phyloP scores from a whole-genome alignment of 2,329 filamentous ascomycete species.

The Talaromyces funiculosus region DNA sequence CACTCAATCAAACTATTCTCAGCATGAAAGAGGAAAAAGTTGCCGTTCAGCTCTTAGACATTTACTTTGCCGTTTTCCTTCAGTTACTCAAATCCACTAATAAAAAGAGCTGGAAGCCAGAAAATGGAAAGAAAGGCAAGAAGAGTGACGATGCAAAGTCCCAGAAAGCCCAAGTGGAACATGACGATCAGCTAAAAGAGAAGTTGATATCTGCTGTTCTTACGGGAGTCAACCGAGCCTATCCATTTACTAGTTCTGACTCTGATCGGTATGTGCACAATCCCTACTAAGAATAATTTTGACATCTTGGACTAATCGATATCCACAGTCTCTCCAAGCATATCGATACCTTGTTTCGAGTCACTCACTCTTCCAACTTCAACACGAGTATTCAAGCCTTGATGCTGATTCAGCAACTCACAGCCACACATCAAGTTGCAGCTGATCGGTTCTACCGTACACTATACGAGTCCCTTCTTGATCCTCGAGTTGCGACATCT shows the following conservation, averaged over 20 bases:
- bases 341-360: conserved; percentile 87
- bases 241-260: conserved; percentile 82
- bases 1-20: conserved; percentile 91
- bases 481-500: conserved; percentile 78
- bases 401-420: conserved; percentile 89
- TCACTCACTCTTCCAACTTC: conserved; percentile 97
- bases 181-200: conserved; percentile 69
- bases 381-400: conserved; percentile 96
- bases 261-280: conserved; percentile 57
- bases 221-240: conserved; percentile 91
- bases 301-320: conserved; percentile 17
- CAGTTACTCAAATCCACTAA: conserved; percentile 62
- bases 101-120: conserved; percentile 33
- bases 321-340: conserved; percentile 68
- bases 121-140: conserved; percentile 48
- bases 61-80: conserved; percentile 90
- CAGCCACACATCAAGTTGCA: conserved; percentile 69
- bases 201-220: conserved; percentile 89
- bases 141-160: conserved; percentile 40
- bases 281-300: conserved; percentile 1
- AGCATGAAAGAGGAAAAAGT: conserved; percentile 76
- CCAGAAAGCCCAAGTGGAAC: conserved; percentile 30
- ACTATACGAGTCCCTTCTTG: conserved; percentile 88
- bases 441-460: conserved; percentile 92
- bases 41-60: conserved; percentile 73